These are phyloP conservation scores for Mycocentrospora acerina DNA, from an alignment of 2,329 filamentous ascomycete genomes.

Conservation along the genomic window DNA sequence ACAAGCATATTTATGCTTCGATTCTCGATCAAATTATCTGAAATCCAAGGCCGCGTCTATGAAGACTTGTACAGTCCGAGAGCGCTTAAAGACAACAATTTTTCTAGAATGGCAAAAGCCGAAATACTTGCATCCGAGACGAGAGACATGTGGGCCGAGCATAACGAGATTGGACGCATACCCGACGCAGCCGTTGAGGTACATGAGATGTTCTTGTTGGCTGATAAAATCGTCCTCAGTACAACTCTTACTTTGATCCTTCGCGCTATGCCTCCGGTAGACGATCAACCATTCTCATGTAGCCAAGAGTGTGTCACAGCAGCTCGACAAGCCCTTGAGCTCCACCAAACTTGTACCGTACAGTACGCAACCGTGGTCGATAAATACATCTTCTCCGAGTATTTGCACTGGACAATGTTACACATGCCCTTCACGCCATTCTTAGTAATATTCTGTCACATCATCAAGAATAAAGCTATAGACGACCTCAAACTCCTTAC, in stretches of 20 bases:
- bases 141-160: slow-evolving; percentile 7
- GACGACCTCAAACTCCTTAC: slow-evolving; percentile 6
- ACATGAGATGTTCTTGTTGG: slow-evolving; percentile 26
- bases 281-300: slow-evolving; percentile 16
- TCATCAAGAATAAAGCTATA: slow-evolving; percentile 35
- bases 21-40: slow-evolving; percentile 6
- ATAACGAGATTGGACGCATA: slow-evolving; percentile 4
- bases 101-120: slow-evolving; percentile 5
- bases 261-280: slow-evolving; percentile 26
- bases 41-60: slow-evolving; percentile 37
- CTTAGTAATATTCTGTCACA: slow-evolving; percentile 36
- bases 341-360: slow-evolving; percentile 27
- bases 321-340: slow-evolving; percentile 38
- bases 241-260: slow-evolving; percentile 41
- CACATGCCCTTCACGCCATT: slow-evolving; percentile 21
- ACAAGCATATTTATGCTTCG: slow-evolving; percentile 5
- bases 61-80: slow-evolving; percentile 39
- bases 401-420: slow-evolving; percentile 27
- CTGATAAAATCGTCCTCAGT: slow-evolving; percentile 39
- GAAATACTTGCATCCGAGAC: slow-evolving; percentile 11
- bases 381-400: slow-evolving; percentile 19
- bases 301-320: slow-evolving; percentile 29
- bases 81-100: slow-evolving; percentile 12
- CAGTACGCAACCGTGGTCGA: slow-evolving; percentile 7
- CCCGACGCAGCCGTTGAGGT: slow-evolving; percentile 24